Conservation (phyloP, 768 basidiomycete species). For the Russula brevipes region DNA sequence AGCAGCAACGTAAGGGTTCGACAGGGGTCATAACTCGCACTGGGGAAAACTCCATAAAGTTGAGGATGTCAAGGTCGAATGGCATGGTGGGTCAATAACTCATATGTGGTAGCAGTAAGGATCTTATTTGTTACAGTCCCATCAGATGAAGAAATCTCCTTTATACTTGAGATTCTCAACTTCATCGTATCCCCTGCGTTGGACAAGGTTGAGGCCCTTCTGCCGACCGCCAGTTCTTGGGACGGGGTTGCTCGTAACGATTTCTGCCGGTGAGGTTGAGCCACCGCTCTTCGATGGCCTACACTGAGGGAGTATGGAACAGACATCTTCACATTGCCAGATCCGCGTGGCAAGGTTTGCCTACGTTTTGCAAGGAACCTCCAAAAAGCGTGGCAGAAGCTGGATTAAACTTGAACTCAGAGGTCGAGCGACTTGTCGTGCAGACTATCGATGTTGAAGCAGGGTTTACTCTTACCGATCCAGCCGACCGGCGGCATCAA, state of each 20-base stretch:
- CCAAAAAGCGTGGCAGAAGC: constrained; percentile 52
- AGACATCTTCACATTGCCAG: constrained; percentile 67
- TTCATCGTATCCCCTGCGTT: constrained; percentile 61
- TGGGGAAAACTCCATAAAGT: constrained; percentile 82
- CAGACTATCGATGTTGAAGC: constrained; percentile 62
- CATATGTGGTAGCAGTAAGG: not conserved
- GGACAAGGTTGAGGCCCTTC: constrained; percentile 58
- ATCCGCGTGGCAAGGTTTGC: constrained; percentile 72
- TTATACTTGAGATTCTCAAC: constrained; percentile 74
- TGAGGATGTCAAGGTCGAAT: constrained; percentile 76
- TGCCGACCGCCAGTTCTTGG: constrained; percentile 54
- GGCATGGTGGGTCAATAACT: constrained; percentile 60
- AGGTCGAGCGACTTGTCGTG: constrained; percentile 67
- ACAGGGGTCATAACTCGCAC: constrained; percentile 53
- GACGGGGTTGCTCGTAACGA: constrained; percentile 66
- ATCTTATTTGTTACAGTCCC: constrained; percentile 42
- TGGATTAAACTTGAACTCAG: constrained; percentile 55
- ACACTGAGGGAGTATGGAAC: not conserved
- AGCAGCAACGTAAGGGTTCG: constrained; percentile 44
- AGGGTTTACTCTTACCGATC: constrained; percentile 69
- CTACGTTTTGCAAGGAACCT: constrained; percentile 60
- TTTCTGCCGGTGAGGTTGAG: constrained; percentile 66
- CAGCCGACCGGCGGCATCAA: constrained; percentile 69
- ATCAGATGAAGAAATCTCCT: constrained; percentile 63
- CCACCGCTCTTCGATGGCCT: not conserved